Evolutionary conservation across 768 basidiomycete genomes (phyloP), one percentile per base, ranked within the genome.

Genomic region (Collybiopsis luxurians): DNA sequence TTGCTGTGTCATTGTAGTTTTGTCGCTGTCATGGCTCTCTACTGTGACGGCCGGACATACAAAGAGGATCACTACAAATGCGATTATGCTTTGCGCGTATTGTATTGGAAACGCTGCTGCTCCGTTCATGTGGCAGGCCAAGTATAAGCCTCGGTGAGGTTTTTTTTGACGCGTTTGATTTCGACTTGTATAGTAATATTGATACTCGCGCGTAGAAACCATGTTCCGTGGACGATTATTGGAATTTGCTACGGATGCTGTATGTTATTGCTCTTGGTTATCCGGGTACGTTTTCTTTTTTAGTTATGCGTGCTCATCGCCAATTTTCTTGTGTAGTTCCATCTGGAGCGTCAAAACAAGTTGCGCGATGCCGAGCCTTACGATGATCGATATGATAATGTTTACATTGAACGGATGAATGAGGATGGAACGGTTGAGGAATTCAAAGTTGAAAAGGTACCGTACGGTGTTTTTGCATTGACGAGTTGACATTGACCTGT

Each of bases 141-240:
- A 80, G 66, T 90, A 87, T 64, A 79, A 78, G 58, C 89, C 87
- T 4, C 78, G 86, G 86, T 85, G 71, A 51, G 45, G 19, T 40
- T 13, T 13, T 34, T 34, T 5, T 34, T 34, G 13, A 5, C 6
- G 5, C 31, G 5, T 34, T 34, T 34, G 31, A n/a, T n/a, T n/a
- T n/a, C n/a, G n/a, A n/a, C n/a, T n/a, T n/a, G n/a, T n/a, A n/a
- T n/a, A n/a, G n/a, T n/a, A n/a, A n/a, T n/a, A n/a, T n/a, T n/a
- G n/a, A n/a, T n/a, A n/a, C n/a, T n/a, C n/a, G n/a, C n/a, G n/a
- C n/a, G n/a, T n/a, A 87, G 87, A 47, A 88, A 90, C 61, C 85
- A 79, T 55, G 67, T 91, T 28, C 90, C 90, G 2, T 92, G 91
- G 90, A 80, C 79, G 51, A 77, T 92, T 62, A 91, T 92, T 54